These are phyloP conservation scores for Ogataea methylovora DNA, from an alignment of 805 yeast genomes.

Conservation along the genomic window DNA sequence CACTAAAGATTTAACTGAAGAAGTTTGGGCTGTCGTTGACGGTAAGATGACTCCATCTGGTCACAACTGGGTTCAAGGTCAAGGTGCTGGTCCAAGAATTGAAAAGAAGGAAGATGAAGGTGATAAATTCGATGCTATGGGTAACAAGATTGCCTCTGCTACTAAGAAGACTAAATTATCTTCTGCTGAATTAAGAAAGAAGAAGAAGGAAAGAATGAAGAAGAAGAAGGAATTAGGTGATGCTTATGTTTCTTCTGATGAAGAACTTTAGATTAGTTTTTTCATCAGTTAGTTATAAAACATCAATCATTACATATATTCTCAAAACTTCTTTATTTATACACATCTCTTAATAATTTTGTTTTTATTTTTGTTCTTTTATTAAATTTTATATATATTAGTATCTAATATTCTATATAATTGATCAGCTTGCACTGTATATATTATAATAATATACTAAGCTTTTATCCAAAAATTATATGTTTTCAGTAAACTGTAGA, in stretches of 20 bases:
- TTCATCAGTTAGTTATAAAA: too few relatives aligned
- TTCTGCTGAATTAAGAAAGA: slow-evolving; percentile 99
- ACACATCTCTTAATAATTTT: too few relatives aligned
- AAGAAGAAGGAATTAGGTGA: slow-evolving; percentile 99
- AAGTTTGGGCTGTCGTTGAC: slow-evolving; percentile 99
- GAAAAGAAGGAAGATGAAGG: slow-evolving; percentile 96
- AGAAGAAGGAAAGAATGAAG: slow-evolving; percentile 99
- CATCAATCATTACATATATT: too few relatives aligned
- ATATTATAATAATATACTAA: too few relatives aligned
- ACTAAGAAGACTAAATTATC: slow-evolving; percentile 97
- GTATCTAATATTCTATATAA: too few relatives aligned
- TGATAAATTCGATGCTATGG: slow-evolving; percentile 99
- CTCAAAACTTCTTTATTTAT: too few relatives aligned
- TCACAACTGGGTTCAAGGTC: slow-evolving; percentile 99
- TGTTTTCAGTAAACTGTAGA: too few relatives aligned
- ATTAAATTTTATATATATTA: too few relatives aligned
- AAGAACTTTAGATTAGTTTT: slow-evolving; percentile 53
- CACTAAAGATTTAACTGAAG: slow-evolving; percentile 99
- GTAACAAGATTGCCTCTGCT: slow-evolving; percentile 96
- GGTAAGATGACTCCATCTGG: slow-evolving; percentile 99
- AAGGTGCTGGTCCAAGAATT: slow-evolving; percentile 99
- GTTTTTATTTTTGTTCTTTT: too few relatives aligned
- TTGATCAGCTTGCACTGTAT: too few relatives aligned
- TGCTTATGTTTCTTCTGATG: slow-evolving; percentile 97
- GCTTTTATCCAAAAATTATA: too few relatives aligned